Base-by-base conservation (phyloP, 495 filamentous ascomycete genomes). In the Daldinia grandis region DNA sequence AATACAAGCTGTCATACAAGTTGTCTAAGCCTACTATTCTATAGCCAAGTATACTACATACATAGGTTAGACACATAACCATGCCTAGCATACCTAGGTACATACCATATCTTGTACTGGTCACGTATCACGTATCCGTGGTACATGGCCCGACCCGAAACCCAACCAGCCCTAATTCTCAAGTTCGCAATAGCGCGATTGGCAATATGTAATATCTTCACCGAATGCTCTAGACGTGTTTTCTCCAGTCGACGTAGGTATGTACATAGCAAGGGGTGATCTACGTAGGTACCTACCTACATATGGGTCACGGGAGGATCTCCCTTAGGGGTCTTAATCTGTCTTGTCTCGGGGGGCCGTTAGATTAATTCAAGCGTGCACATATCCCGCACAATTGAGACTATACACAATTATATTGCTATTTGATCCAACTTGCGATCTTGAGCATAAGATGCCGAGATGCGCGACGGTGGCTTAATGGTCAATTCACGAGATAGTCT, bases 311-410 rank as follows among this genome's bases (percentile, higher is more conserved):
- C 63, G 63, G 63, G 58, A 49, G 28, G 66, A 59, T 33, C 68
- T 38, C 40, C 58, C 24, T 21, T 28, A 38, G 27, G 51, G 54
- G 49, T 24, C 6, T 4, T 38, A 33, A 1, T 66, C 38, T 42
- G n/a, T 14, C 15, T 58, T 31, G 58, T 60, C 54, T 68, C 64
- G 24, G 59, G 51, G 37, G 44, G 19, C 38, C 38, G 7, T 66
- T 59, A n/a, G 38, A 58, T 71, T 66, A 71, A 71, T 71, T 71
- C n/a, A n/a, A n/a, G n/a, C n/a, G n/a, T n/a, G n/a, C n/a, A 49
- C 62, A 25, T 58, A 44, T 47, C 35, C 53, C 58, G 10, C 27
- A 17, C n/a, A 14, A 33, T 54, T 58, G 31, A 58, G 17, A 62
- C 58, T 24, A 5, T 66, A 44, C 25, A 63, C 30, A 33, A 58